A percentile compares a stretch with the other conserved stretches of the same genome.
Conservation (phyloP, 139 green algal species). For the Pycnococcus provasolii region DNA sequence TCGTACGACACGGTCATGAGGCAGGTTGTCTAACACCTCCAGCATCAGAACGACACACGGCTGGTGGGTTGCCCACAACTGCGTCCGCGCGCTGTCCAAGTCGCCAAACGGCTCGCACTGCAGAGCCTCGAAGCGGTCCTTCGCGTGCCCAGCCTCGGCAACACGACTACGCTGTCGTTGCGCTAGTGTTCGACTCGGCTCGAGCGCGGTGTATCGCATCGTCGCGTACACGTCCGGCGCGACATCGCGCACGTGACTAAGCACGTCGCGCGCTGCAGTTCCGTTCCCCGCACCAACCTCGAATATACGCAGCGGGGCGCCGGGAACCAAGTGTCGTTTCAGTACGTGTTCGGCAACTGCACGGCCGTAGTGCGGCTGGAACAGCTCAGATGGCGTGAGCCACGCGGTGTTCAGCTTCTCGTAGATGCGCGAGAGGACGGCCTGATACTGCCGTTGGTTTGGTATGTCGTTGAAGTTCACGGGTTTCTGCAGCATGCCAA, state of each 20-base stretch:
- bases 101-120: not conserved
- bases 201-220: constrained; percentile 2
- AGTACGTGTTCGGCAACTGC: constrained; percentile 19
- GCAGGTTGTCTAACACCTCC: constrained; percentile 79
- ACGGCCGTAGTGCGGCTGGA: constrained; percentile 23
- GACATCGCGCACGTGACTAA: not conserved
- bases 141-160: not conserved
- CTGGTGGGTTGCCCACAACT: not conserved
- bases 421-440: not conserved
- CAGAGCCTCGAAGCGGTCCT: not conserved
- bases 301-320: not conserved
- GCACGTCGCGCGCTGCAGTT: constrained; percentile 1
- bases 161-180: not conserved
- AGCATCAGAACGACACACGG: constrained; percentile 16
- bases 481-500: too few species aligned
- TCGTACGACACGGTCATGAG: constrained; percentile 41
- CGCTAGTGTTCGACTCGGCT: not conserved
- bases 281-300: constrained; percentile 8
- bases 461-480: too few species aligned
- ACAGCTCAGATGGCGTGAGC: constrained; percentile 30
- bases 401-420: constrained; percentile 5
- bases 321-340: not conserved
- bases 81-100: not conserved
- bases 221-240: not conserved
- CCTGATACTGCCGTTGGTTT: too few species aligned